These are phyloP conservation scores for Melocanna baccifera DNA, from an alignment of 176 grass and related monocot genomes.

Conservation along the genomic window DNA sequence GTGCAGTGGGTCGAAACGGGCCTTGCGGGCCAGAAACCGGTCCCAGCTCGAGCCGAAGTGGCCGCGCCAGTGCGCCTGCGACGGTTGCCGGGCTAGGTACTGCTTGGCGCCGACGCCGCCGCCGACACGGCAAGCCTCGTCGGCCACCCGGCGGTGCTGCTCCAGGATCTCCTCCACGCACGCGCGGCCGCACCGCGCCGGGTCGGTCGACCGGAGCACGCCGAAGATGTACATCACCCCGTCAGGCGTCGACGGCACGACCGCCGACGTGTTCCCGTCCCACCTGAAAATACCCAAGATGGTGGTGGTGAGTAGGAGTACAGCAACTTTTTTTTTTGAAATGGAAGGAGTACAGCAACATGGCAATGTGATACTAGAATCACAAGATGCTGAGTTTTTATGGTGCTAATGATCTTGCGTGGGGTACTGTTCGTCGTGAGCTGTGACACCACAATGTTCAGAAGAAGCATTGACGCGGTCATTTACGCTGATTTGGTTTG, in stretches of 20 bases:
- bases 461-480: not conserved
- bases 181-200: slow-evolving; percentile 37
- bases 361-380: not conserved
- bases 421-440: not conserved
- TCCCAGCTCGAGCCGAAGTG: slow-evolving; percentile 69
- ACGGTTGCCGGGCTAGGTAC: slow-evolving; percentile 68
- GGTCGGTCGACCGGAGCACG: slow-evolving; percentile 70
- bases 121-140: slow-evolving; percentile 36
- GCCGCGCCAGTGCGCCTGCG: slow-evolving; percentile 47
- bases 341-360: no score
- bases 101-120: slow-evolving; percentile 58
- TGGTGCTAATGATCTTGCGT: not conserved
- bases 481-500: not conserved
- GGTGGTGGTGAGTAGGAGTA: not conserved
- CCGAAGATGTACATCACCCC: slow-evolving; percentile 58
- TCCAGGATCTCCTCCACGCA: slow-evolving; percentile 55
- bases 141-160: slow-evolving; percentile 52
- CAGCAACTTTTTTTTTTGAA: not conserved
- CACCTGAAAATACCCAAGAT: slow-evolving; percentile 44
- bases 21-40: slow-evolving; percentile 49
- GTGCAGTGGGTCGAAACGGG: slow-evolving; percentile 49
- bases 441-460: not conserved
- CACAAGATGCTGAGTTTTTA: not conserved
- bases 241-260: slow-evolving; percentile 45
- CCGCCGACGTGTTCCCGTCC: slow-evolving; percentile 67